Conservation (phyloP, 768 basidiomycete genomes). For the Macrocybe gigantea region DNA sequence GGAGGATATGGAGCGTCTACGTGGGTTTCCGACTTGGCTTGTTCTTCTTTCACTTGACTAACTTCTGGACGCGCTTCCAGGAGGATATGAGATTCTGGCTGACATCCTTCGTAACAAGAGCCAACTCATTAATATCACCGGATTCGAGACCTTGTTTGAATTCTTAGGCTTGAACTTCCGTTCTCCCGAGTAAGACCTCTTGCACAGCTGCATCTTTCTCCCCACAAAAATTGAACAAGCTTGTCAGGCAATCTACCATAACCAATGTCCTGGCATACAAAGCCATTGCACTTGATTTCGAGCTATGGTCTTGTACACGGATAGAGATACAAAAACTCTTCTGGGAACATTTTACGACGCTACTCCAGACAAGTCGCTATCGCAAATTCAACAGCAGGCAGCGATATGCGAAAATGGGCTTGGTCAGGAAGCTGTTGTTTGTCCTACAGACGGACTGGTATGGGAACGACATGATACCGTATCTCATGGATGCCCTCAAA, state of each 20-base stretch:
- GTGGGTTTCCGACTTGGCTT: conserved; percentile 38
- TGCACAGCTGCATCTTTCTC: background rate
- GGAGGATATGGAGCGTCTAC: conserved; percentile 87
- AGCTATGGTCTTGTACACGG: conserved; percentile 76
- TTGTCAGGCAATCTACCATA: conserved; percentile 67
- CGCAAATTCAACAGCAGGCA: conserved; percentile 73
- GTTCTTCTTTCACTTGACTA: background rate
- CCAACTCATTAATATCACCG: conserved; percentile 68
- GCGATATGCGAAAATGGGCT: conserved; percentile 61
- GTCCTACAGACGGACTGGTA: conserved; percentile 81
- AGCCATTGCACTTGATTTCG: conserved; percentile 82
- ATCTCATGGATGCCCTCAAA: conserved; percentile 55
- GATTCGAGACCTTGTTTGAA: conserved; percentile 80
- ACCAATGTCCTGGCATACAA: conserved; percentile 79
- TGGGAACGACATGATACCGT: conserved; percentile 39
- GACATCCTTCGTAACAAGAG: conserved; percentile 69
- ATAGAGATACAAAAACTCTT: conserved; percentile 74
- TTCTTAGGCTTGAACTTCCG: conserved; percentile 84
- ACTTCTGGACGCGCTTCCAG: conserved; percentile 29
- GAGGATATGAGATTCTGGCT: conserved; percentile 83
- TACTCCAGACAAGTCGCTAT: conserved; percentile 68
- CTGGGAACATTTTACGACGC: conserved; percentile 74
- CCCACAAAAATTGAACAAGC: conserved; percentile 1
- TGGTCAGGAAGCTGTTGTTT: conserved; percentile 76
- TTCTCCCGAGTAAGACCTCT: conserved; percentile 60